Conservation (phyloP, 1,284 basidiomycete species). For the Rhodotorula sp. region DNA sequence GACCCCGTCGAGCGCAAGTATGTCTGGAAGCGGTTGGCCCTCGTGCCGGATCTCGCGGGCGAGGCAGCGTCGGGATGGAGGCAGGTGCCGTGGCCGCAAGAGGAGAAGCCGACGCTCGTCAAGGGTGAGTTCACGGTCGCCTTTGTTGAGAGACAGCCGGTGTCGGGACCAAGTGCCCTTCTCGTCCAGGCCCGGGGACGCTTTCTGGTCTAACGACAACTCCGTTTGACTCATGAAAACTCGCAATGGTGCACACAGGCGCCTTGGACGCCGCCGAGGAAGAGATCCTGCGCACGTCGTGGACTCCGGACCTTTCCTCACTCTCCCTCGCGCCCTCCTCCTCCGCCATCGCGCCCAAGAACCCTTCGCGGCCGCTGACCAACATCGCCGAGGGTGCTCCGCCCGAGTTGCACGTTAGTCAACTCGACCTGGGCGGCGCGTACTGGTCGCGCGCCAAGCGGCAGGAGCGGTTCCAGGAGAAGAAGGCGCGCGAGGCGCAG, state of each 20-base stretch:
- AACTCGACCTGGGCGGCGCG: slow-evolving; percentile 29
- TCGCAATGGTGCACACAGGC: background rate
- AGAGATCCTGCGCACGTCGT: slow-evolving; percentile 15
- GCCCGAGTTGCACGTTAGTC: slow-evolving; percentile 20
- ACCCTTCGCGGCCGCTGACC: slow-evolving; percentile 6
- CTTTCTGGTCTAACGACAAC: background rate
- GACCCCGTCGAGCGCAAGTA: slow-evolving; percentile 29
- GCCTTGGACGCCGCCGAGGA: slow-evolving; percentile 13
- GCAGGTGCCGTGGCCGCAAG: slow-evolving; percentile 7
- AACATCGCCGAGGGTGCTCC: slow-evolving; percentile 6
- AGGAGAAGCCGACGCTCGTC: background rate
- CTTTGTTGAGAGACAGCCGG: too few relatives aligned
- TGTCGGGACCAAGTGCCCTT: too few relatives aligned
- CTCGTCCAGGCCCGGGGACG: too few relatives aligned
- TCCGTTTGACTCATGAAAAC: too few relatives aligned
- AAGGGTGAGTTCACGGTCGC: background rate
- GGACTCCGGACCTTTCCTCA: slow-evolving; percentile 20
- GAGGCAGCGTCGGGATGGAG: slow-evolving; percentile 2
- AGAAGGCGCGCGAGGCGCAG: slow-evolving; percentile 21
- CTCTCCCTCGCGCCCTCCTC: slow-evolving; percentile 16
- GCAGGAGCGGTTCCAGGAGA: slow-evolving; percentile 32
- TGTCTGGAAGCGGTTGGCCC: slow-evolving; percentile 33
- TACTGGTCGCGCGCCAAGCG: slow-evolving; percentile 28
- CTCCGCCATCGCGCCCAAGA: background rate
- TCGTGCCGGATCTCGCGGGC: slow-evolving; percentile 13